A percentile compares a stretch with the other conserved stretches of the same genome.
These are phyloP conservation scores for Bertia moriformis DNA, from an alignment of 2,329 filamentous ascomycete species.

Conservation along the genomic window DNA sequence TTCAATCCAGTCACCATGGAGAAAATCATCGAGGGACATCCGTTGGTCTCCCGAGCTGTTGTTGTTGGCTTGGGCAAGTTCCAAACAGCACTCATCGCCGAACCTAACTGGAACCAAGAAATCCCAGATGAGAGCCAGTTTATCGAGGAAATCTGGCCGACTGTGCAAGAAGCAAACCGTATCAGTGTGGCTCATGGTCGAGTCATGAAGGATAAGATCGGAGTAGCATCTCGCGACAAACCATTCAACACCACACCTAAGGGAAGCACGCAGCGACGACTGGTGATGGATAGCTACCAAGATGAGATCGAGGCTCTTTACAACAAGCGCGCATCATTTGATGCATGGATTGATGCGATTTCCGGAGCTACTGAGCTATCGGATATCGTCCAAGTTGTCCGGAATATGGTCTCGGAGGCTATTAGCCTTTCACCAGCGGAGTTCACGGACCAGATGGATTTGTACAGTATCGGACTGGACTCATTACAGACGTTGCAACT, in stretches of 20 bases:
- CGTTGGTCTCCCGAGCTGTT: slow-evolving; percentile 13
- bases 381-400: too few relatives aligned
- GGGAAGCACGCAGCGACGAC: background rate
- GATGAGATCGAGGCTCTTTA: slow-evolving; percentile 27
- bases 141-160: slow-evolving; percentile 26
- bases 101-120: slow-evolving; percentile 4
- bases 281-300: slow-evolving; percentile 23
- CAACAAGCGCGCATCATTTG: too few relatives aligned
- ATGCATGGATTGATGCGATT: too few relatives aligned
- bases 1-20: slow-evolving; percentile 23
- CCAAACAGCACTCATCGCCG: slow-evolving; percentile 9
- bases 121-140: too few relatives aligned
- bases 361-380: too few relatives aligned
- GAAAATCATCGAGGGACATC: slow-evolving; percentile 12
- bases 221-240: background rate
- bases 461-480: background rate
- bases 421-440: too few relatives aligned
- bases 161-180: slow-evolving; percentile 24
- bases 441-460: background rate
- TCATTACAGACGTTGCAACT: background rate
- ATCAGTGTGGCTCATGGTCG: slow-evolving; percentile 28
- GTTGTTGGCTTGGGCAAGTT: slow-evolving; percentile 15
- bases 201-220: slow-evolving; percentile 18
- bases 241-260: background rate
- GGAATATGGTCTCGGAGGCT: too few relatives aligned